phyloP scores from a whole-genome alignment of 1,284 basidiomycete genomes.

The Naganishia liquefaciens region DNA sequence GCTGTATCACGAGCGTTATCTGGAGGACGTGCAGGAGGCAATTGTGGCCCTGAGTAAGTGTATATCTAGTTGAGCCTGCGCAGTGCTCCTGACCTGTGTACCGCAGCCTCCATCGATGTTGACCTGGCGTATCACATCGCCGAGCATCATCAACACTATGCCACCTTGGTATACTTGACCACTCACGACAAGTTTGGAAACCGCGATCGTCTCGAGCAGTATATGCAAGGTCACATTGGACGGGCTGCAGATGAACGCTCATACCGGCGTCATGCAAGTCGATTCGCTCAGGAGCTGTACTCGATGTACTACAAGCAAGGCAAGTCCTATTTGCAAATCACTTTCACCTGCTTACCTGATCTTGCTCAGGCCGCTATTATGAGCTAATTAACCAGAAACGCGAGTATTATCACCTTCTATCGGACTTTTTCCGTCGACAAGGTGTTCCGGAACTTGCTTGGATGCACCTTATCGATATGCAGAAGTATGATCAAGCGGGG shows the following conservation, averaged over 20 bases:
- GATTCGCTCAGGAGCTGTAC: conserved; percentile 85
- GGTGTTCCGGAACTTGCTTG: conserved; percentile 73
- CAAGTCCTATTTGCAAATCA: conserved; percentile 36
- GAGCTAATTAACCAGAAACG: conserved; percentile 73
- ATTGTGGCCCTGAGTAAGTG: conserved; percentile 49
- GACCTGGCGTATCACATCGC: conserved; percentile 76
- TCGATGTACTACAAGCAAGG: conserved; percentile 63
- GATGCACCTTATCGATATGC: conserved; percentile 82
- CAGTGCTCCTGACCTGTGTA: conserved; percentile 6
- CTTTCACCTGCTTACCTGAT: conserved; percentile 8
- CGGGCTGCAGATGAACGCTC: conserved; percentile 5
- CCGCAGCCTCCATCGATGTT: conserved; percentile 65
- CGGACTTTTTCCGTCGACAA: conserved; percentile 69
- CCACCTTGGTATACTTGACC: conserved; percentile 75
- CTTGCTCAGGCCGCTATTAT: conserved; percentile 65
- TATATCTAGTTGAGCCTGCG: not conserved
- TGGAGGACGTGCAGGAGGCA: conserved; percentile 43
- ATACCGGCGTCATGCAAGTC: conserved; percentile 66
- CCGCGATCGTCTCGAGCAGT: conserved; percentile 57
- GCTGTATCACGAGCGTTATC: conserved; percentile 43
- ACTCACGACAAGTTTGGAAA: conserved; percentile 56
- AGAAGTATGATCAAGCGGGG: conserved; percentile 67
- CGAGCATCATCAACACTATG: conserved; percentile 81
- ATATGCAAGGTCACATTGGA: conserved; percentile 60
- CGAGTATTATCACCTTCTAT: conserved; percentile 65